Evolutionary conservation across 1,284 basidiomycete species (phyloP).

Genomic region (Leccinum proliferum): DNA sequence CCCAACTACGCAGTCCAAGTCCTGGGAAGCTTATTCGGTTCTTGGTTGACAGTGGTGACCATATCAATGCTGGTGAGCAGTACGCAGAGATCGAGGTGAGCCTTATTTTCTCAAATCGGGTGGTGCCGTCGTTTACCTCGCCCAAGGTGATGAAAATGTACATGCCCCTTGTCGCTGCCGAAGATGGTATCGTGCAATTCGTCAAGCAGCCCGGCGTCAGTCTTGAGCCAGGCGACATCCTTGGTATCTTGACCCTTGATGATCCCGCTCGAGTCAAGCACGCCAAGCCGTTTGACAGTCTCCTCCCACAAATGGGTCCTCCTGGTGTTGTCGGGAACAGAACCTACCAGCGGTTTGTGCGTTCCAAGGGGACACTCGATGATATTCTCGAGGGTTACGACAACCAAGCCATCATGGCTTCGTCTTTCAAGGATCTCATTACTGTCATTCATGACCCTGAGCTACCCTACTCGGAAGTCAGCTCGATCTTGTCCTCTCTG

Average conservation of each 20-base stretch:
- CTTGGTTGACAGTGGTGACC: conserved; percentile 96
- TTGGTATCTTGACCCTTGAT: conserved; percentile 96
- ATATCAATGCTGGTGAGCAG: conserved; percentile 92
- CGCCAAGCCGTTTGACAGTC: conserved; percentile 96
- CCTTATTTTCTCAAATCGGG: conserved; percentile 1
- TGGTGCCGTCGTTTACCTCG: conserved; percentile 16
- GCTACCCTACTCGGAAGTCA: conserved; percentile 86
- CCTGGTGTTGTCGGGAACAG: conserved; percentile 72
- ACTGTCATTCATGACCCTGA: conserved; percentile 77
- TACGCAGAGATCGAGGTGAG: conserved; percentile 97
- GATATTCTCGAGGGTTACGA: conserved; percentile 96
- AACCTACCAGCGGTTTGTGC: conserved; percentile 83
- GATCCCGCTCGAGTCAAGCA: conserved; percentile 97
- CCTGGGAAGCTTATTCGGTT: conserved; percentile 96
- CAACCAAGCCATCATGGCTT: conserved; percentile 83
- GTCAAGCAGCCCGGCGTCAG: conserved; percentile 98
- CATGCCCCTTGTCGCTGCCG: conserved; percentile 95
- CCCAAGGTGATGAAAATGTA: conserved; percentile 97
- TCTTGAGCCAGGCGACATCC: conserved; percentile 95
- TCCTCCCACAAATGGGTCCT: conserved; percentile 81
- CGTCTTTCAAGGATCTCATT: conserved; percentile 80
- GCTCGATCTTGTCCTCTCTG: conserved; percentile 82
- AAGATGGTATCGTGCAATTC: conserved; percentile 94
- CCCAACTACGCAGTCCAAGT: conserved; percentile 92
- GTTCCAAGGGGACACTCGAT: conserved; percentile 76